phyloP scores from a whole-genome alignment of 768 basidiomycete species.

The Gymnopilus dilepis region DNA sequence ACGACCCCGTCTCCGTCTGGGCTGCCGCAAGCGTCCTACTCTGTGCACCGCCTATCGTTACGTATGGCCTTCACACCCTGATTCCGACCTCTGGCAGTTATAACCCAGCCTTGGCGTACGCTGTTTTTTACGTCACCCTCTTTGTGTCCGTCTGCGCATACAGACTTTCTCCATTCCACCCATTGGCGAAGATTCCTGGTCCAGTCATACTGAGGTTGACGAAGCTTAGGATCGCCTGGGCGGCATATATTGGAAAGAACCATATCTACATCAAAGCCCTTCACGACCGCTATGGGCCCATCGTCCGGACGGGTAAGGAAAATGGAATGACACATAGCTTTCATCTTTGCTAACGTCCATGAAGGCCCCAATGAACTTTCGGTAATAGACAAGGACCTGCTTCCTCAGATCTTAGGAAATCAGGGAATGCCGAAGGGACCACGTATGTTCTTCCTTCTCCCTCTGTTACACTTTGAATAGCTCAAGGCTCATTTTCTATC shows the following conservation, averaged over 20 bases:
- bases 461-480: too few relatives aligned
- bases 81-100: neutral
- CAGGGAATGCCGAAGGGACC: conserved; percentile 51
- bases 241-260: conserved; percentile 42
- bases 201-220: conserved; percentile 45
- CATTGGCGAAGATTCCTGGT: conserved; percentile 46
- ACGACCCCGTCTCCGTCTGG: neutral
- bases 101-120: neutral
- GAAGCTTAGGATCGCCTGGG: conserved; percentile 41
- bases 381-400: conserved; percentile 30
- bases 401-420: conserved; percentile 40
- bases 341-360: neutral
- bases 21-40: neutral
- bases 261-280: conserved; percentile 48
- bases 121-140: conserved; percentile 16
- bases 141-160: conserved; percentile 35
- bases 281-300: conserved; percentile 57
- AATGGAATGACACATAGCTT: too few relatives aligned
- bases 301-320: conserved; percentile 59
- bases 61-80: neutral
- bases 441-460: conserved; percentile 31
- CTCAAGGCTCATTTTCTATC: conserved; percentile 8
- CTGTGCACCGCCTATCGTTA: neutral
- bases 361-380: conserved; percentile 49
- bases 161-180: conserved; percentile 48